Percentiles rank a stretch among this genome's conserved stretches.
Evolutionary conservation across 2,329 filamentous ascomycete species (phyloP).

Genomic region (Tolypocladium nubicola): DNA sequence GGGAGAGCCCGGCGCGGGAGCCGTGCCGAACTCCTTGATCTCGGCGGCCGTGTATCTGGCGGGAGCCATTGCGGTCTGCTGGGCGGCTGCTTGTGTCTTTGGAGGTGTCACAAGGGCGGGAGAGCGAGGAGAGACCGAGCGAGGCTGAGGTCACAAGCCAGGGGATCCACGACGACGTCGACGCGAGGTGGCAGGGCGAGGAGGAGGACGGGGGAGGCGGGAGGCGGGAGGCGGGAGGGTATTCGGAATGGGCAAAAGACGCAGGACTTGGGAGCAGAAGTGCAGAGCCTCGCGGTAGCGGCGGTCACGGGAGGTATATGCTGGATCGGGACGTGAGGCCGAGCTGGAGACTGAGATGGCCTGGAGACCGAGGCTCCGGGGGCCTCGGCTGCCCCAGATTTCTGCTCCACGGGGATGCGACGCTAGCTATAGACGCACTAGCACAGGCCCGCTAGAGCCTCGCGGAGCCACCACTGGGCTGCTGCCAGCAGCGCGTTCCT

Average conservation of each 20-base stretch:
- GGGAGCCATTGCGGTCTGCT: constrained; percentile 17
- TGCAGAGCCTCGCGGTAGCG: background rate
- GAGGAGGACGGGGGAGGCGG: background rate
- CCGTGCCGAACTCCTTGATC: constrained; percentile 42
- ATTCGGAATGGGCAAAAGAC: background rate
- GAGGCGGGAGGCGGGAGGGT: background rate
- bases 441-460: background rate
- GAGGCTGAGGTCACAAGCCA: background rate
- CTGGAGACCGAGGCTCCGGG: constrained; percentile 8
- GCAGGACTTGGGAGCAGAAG: background rate
- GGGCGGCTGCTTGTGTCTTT: background rate
- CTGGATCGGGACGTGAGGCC: constrained; percentile 6
- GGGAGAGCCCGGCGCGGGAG: constrained; percentile 63
- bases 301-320: constrained; percentile 1
- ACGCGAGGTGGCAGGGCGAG: background rate
- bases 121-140: background rate
- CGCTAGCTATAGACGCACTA: background rate
- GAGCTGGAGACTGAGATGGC: background rate
- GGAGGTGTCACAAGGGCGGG: background rate
- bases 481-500: background rate
- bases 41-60: constrained; percentile 24
- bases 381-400: constrained; percentile 10
- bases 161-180: background rate
- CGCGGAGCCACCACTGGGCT: background rate
- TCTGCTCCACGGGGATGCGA: background rate